Percentiles rank a stretch among this genome's conserved stretches.
Conservation (phyloP, 2,329 filamentous ascomycete species). For the Neopestalotiopsis sp. region DNA sequence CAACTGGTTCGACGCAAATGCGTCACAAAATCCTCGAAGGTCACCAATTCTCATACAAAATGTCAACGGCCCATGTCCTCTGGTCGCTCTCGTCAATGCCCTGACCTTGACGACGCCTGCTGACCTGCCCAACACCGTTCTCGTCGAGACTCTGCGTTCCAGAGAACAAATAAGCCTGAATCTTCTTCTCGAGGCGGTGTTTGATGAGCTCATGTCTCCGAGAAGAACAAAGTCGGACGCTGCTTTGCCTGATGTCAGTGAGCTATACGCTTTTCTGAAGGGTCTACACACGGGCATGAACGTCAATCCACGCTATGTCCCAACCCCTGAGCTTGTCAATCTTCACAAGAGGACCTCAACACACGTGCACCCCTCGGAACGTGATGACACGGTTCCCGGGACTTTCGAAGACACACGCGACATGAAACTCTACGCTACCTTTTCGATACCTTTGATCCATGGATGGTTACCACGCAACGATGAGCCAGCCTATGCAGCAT, state of each 20-base stretch:
- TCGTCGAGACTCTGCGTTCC: conserved; percentile 77
- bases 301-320: conserved; percentile 88
- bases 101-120: conserved; percentile 81
- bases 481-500: conserved; percentile 70
- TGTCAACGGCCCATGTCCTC: conserved; percentile 89
- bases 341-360: conserved; percentile 58
- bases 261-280: conserved; percentile 86
- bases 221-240: conserved; percentile 66
- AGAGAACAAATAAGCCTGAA: conserved; percentile 89
- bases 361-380: conserved; percentile 55
- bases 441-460: conserved; percentile 86
- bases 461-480: conserved; percentile 82
- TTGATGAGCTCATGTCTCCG: conserved; percentile 89
- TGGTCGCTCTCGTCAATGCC: conserved; percentile 92
- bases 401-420: conserved; percentile 87
- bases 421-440: conserved; percentile 90
- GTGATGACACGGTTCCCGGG: conserved; percentile 61
- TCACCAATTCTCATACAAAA: conserved; percentile 93
- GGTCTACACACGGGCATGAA: conserved; percentile 97
- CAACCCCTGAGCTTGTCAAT: conserved; percentile 52
- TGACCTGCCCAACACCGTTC: conserved; percentile 64
- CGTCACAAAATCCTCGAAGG: conserved; percentile 66
- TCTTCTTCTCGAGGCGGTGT: conserved; percentile 83
- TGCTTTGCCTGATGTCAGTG: conserved; percentile 81
- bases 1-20: conserved; percentile 75